phyloP scores from a whole-genome alignment of 1,139 yeast species.

The Nadsonia commutata region DNA sequence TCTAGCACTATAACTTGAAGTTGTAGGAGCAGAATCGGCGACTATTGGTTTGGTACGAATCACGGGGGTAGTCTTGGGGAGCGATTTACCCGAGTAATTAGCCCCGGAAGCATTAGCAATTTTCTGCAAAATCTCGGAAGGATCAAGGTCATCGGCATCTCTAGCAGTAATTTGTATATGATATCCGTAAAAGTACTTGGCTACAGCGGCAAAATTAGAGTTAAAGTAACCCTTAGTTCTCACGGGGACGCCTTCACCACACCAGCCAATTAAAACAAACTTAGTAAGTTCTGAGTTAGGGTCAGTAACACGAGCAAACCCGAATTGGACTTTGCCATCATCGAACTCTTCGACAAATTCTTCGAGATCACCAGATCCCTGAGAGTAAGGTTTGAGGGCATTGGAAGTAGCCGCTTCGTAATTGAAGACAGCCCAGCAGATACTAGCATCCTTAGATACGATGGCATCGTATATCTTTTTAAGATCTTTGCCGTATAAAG shows the following conservation, averaged over 20 bases:
- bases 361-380: conserved; percentile 22
- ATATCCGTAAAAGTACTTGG: conserved; percentile 42
- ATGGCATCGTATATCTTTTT: conserved; percentile 27
- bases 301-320: conserved; percentile 74
- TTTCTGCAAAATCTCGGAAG: conserved; percentile 56
- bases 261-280: conserved; percentile 78
- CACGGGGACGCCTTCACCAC: conserved; percentile 33
- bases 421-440: conserved; percentile 29
- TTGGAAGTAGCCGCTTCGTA: conserved; percentile 24
- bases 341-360: conserved; percentile 74
- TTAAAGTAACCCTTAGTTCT: conserved; percentile 29
- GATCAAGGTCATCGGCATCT: conserved; percentile 77
- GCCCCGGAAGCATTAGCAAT: conserved; percentile 93
- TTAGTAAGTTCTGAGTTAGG: conserved; percentile 83
- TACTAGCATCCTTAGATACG: conserved; percentile 26
- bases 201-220: conserved; percentile 28
- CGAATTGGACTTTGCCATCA: conserved; percentile 84
- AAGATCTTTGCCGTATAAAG: conserved; percentile 25
- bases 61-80: conserved; percentile 10
- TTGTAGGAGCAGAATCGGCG: conserved; percentile 19
- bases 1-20: conserved; percentile 20
- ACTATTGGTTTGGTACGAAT: conserved; percentile 15
- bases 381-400: conserved; percentile 21
- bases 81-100: conserved; percentile 34
- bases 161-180: conserved; percentile 97